These are phyloP conservation scores for Sporothrix brasiliensis DNA, from an alignment of 2,329 filamentous ascomycete species.

Conservation along the genomic window DNA sequence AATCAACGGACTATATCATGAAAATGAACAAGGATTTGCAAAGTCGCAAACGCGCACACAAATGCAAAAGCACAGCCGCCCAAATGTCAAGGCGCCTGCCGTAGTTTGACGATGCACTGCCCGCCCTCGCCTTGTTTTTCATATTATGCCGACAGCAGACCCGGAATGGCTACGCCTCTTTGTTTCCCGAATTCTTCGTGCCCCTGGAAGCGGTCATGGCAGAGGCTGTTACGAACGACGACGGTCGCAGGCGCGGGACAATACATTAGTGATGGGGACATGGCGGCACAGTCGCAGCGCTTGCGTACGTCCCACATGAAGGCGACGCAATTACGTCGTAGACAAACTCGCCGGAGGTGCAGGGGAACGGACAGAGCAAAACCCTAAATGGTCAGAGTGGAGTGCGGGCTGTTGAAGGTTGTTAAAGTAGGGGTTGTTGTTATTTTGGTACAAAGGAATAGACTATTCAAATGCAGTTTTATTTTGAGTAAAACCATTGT, in stretches of 20 bases:
- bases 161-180: too few relatives aligned
- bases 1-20: not conserved
- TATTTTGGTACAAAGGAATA: too few relatives aligned
- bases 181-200: too few relatives aligned
- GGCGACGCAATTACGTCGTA: not conserved
- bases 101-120: not conserved
- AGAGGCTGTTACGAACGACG: too few relatives aligned
- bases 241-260: conserved; percentile 5
- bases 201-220: too few relatives aligned
- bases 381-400: conserved; percentile 3
- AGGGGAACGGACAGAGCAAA: conserved; percentile 2
- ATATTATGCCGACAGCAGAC: not conserved
- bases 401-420: not conserved
- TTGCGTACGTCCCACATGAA: not conserved
- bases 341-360: not conserved
- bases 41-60: too few relatives aligned
- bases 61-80: not conserved
- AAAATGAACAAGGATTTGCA: not conserved
- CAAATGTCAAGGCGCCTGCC: not conserved
- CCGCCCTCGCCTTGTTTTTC: not conserved
- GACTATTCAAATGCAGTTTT: too few relatives aligned
- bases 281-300: conserved; percentile 1
- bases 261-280: conserved; percentile 8
- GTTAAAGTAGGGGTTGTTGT: too few relatives aligned
- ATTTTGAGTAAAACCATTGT: too few relatives aligned